Evolutionary conservation across 2,329 filamentous ascomycete species (phyloP), one percentile per base, ranked within the genome.

Genomic region (Ophiocordyceps sinensis): DNA sequence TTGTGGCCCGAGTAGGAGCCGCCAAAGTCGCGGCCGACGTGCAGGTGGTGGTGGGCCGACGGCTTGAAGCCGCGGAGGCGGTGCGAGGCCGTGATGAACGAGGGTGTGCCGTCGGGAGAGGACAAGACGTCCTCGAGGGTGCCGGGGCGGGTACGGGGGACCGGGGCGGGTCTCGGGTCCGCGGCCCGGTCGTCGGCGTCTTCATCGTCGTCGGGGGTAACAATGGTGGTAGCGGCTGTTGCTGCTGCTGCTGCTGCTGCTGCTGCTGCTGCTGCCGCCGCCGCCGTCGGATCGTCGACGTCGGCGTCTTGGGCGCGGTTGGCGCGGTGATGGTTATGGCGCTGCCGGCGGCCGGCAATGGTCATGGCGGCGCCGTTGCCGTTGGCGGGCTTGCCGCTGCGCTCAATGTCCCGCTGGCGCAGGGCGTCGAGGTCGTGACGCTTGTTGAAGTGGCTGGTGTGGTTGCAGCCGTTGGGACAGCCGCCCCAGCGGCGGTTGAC

Each of bases 391-490:
- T 50, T 44, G 12, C 46, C 49, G 28, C 48, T 51, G 39, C 51
- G 51, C 32, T 61, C 58, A 21, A 50, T 48, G 35, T 75, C 71
- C 41, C 67, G 63, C 46, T 66, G 63, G 28, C 69, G 66, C 37
- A 79, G 61, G 44, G 77, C 69, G 43, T 71, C 70, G 35, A 79
- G 62, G 46, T 78, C 77, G 41, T 75, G 70, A 39, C 77, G 68
- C 53, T 74, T 71, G 48, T 70, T 71, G 52, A 73, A 73, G 52
- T 73, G 66, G 47, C 73, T 73, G 51, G 68, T 72, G 58, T 94
- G 87, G 53, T 85, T 76, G 62, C 87, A 94, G 40, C 88, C 88
- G 57, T 91, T 80, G 2, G 81, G 83, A 59, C 88, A 95, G 32
- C 88, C 88, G 38, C 88, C 88, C 86, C 88, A 95, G 53, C 76